Conservation (phyloP, 768 basidiomycete genomes). For the Gloeostereum incarnatum region DNA sequence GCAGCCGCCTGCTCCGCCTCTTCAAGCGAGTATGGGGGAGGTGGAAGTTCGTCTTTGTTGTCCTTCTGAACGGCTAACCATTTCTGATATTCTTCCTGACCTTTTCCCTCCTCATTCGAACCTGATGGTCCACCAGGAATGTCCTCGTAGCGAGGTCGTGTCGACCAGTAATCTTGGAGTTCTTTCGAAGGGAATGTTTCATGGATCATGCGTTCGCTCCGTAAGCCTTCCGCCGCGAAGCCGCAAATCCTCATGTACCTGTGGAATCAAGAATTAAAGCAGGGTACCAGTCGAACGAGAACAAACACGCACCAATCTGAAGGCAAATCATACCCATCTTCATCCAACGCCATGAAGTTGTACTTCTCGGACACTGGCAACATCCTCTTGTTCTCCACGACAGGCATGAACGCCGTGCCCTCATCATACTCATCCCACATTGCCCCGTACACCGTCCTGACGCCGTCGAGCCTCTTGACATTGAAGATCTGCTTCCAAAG, state of each 20-base stretch:
- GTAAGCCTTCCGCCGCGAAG: constrained; percentile 59
- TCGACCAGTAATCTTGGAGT: constrained; percentile 66
- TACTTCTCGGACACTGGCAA: constrained; percentile 54
- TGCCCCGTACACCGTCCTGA: constrained; percentile 64
- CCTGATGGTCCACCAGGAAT: constrained; percentile 16
- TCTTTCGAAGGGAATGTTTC: constrained; percentile 65
- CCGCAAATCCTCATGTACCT: constrained; percentile 78
- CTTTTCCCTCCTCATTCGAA: constrained; percentile 15
- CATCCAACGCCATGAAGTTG: constrained; percentile 65
- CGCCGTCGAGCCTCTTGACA: constrained; percentile 49
- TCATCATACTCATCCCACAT: constrained; percentile 75
- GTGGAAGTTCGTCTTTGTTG: constrained; percentile 43
- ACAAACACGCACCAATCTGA: constrained; percentile 58
- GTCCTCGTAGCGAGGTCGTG: constrained; percentile 51
- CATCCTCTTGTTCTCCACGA: constrained; percentile 44
- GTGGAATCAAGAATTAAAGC: not conserved
- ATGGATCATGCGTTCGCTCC: constrained; percentile 50
- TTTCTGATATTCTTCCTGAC: constrained; percentile 26
- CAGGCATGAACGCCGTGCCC: constrained; percentile 77
- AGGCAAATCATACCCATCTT: constrained; percentile 69
- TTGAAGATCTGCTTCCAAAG: constrained; percentile 75
- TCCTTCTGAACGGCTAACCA: constrained; percentile 39
- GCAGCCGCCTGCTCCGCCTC: constrained; percentile 23
- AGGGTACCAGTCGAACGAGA: not conserved
- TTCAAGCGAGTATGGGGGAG: constrained; percentile 64